Conservation (phyloP, 2,329 filamentous ascomycete species). For the Aspergillus fumigatiaffinis region DNA sequence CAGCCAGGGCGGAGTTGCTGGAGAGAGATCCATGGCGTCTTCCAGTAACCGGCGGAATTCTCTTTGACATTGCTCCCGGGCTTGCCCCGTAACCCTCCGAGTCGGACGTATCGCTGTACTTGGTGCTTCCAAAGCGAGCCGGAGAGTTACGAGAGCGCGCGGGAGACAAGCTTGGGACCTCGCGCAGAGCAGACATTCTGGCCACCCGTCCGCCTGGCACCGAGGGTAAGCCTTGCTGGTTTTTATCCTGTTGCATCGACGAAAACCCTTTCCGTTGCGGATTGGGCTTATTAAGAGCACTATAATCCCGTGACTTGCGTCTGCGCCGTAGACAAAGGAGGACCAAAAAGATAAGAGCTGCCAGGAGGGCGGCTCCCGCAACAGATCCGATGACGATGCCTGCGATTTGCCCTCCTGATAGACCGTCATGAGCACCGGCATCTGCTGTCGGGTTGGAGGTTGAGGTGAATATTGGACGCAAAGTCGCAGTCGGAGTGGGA, state of each 20-base stretch:
- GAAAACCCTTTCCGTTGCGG: conserved; percentile 50
- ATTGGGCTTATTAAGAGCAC: conserved; percentile 85
- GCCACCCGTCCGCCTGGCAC: conserved; percentile 86
- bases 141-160: conserved; percentile 50
- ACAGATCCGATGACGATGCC: conserved; percentile 83
- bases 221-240: conserved; percentile 61
- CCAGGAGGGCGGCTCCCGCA: conserved; percentile 65
- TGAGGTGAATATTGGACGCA: conserved; percentile 59
- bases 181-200: conserved; percentile 91
- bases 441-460: conserved; percentile 55
- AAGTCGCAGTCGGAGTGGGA: conserved; percentile 60
- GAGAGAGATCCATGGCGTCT: conserved; percentile 86
- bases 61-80: conserved; percentile 62
- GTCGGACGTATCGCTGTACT: conserved; percentile 50
- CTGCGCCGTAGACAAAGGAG: conserved; percentile 59
- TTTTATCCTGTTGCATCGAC: conserved; percentile 42
- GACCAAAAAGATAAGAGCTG: conserved; percentile 55
- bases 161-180: conserved; percentile 61
- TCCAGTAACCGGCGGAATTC: conserved; percentile 42
- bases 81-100: conserved; percentile 71
- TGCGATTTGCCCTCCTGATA: conserved; percentile 85
- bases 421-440: conserved; percentile 37
- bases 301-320: conserved; percentile 61
- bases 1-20: conserved; percentile 70
- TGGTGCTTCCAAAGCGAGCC: conserved; percentile 44